Conservation (phyloP, 2,329 filamentous ascomycete species). For the Ambrosiella xylebori region DNA sequence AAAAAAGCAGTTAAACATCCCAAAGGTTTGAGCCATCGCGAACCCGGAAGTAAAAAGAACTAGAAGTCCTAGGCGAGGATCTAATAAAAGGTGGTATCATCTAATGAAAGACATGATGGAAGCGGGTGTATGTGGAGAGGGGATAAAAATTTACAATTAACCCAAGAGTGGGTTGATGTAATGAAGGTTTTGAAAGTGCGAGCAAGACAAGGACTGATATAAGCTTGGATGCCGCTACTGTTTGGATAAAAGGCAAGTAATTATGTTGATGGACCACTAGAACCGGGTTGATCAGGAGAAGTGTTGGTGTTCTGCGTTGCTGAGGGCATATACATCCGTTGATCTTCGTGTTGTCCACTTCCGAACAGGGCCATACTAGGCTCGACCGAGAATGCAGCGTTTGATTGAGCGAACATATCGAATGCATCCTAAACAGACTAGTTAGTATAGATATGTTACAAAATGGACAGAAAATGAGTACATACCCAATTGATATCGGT, state of each 20-base stretch:
- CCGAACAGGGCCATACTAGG: slow-evolving; percentile 4
- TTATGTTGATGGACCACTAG: background rate
- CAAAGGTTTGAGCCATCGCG: no score
- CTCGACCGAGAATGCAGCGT: slow-evolving; percentile 8
- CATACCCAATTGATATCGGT: slow-evolving; percentile 33
- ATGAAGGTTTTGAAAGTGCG: background rate
- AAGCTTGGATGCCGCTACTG: background rate
- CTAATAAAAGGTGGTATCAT: no score
- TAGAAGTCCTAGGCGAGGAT: no score
- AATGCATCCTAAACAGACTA: slow-evolving; percentile 29
- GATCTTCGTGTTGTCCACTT: background rate
- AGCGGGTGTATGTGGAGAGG: no score
- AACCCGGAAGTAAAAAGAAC: no score
- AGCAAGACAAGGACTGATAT: background rate
- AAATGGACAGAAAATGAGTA: background rate
- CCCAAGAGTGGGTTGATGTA: no score
- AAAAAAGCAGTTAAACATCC: no score
- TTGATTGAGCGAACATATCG: slow-evolving; percentile 36
- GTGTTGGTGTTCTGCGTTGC: background rate
- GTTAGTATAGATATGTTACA: background rate
- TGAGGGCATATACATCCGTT: background rate
- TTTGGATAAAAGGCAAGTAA: background rate
- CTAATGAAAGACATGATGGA: no score
- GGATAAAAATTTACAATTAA: no score
- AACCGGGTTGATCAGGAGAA: background rate